These are phyloP conservation scores for Coniella vitis DNA, from an alignment of 2,329 filamentous ascomycete genomes.

Conservation along the genomic window DNA sequence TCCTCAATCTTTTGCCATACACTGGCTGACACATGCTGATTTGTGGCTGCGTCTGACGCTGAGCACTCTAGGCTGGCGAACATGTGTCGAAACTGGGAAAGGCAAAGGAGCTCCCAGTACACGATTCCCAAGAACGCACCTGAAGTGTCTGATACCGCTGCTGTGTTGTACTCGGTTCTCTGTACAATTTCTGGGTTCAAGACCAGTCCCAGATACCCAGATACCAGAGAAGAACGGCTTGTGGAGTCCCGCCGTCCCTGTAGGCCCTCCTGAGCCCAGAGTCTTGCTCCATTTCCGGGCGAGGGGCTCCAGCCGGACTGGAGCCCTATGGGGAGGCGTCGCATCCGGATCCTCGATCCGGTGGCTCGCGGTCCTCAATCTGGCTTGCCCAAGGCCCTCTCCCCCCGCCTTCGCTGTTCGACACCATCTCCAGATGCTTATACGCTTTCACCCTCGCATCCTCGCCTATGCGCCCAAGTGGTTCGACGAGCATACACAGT, in stretches of 20 bases:
- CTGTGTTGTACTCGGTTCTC: too few species aligned
- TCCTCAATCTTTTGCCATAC: too few species aligned
- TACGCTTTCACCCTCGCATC: background rate
- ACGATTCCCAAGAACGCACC: too few species aligned
- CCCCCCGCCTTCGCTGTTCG: background rate
- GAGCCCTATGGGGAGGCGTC: background rate
- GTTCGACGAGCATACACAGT: background rate
- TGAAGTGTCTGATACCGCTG: background rate
- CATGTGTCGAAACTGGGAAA: too few species aligned
- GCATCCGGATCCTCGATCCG: slow-evolving; percentile 1
- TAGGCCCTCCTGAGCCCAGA: background rate
- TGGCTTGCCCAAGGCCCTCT: background rate
- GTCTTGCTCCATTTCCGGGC: background rate
- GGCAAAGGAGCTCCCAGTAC: too few species aligned
- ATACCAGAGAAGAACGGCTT: background rate
- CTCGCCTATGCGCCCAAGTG: background rate
- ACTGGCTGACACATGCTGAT: too few species aligned
- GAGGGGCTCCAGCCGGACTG: background rate
- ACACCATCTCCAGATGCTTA: background rate
- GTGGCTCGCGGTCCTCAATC: background rate
- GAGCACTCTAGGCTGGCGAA: too few species aligned
- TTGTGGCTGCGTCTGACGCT: too few species aligned
- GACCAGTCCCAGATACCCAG: background rate
- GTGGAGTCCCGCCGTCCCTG: background rate
- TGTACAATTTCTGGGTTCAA: background rate